Percentiles rank a stretch among this genome's conserved stretches.
These are phyloP conservation scores for Balansia obtecta DNA, from an alignment of 2,329 filamentous ascomycete species.

Conservation along the genomic window DNA sequence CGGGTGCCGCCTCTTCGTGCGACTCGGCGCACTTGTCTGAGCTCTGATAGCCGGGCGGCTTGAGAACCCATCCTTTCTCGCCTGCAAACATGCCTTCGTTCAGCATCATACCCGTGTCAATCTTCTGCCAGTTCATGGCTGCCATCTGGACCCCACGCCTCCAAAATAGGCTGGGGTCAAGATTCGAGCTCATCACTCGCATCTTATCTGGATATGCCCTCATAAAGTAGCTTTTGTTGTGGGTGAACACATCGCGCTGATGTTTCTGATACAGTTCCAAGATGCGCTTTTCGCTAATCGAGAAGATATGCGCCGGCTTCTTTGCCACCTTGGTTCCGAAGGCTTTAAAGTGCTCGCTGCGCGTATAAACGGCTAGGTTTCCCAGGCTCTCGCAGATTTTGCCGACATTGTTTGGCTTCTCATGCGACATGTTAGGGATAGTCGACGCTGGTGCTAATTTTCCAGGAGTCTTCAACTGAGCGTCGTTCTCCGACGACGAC, in stretches of 20 bases:
- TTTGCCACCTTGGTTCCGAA: constrained; percentile 53
- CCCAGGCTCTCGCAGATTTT: constrained; percentile 60
- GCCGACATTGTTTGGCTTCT: constrained; percentile 33
- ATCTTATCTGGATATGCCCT: constrained; percentile 76
- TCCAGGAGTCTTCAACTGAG: constrained; percentile 5
- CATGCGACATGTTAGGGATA: constrained; percentile 4
- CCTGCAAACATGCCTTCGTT: constrained; percentile 96
- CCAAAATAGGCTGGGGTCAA: constrained; percentile 86
- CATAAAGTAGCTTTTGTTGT: constrained; percentile 83
- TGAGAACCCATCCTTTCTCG: constrained; percentile 73
- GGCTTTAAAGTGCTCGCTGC: constrained; percentile 67
- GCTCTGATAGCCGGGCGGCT: constrained; percentile 61
- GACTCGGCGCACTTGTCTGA: constrained; percentile 25
- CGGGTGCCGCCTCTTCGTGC: constrained; percentile 33
- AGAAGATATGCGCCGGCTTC: constrained; percentile 64
- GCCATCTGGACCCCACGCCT: constrained; percentile 94
- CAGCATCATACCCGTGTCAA: constrained; percentile 88
- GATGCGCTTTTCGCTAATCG: constrained; percentile 75
- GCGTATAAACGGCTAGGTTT: constrained; percentile 71
- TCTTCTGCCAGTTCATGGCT: constrained; percentile 93
- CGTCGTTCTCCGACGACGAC: constrained; percentile 33
- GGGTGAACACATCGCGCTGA: constrained; percentile 64
- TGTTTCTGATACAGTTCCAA: constrained; percentile 42
- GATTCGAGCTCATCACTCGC: constrained; percentile 82
- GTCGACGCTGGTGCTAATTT: constrained; percentile 3